Evolutionary conservation across 257 asterid genomes (phyloP).

Genomic region (Fraxinus americana): DNA sequence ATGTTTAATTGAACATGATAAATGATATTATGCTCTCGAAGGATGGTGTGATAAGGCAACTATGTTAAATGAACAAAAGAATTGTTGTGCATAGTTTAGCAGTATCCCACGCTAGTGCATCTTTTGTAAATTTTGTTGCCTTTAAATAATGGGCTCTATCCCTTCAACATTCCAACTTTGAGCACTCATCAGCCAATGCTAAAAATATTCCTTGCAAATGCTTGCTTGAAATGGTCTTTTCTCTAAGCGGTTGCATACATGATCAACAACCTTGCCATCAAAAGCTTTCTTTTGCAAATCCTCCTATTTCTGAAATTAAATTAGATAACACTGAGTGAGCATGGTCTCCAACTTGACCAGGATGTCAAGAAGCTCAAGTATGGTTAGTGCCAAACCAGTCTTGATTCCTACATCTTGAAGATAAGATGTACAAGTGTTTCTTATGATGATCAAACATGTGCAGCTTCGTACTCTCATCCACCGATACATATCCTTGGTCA

Average conservation of each 20-base stretch:
- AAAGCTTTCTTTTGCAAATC: slow-evolving; percentile 50
- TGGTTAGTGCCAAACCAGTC: slow-evolving; percentile 36
- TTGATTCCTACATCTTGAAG: slow-evolving; percentile 57
- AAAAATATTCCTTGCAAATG: slow-evolving; percentile 21
- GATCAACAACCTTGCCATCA: slow-evolving; percentile 41
- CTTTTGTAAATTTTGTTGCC: too few species aligned
- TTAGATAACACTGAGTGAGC: too few species aligned
- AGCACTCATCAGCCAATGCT: slow-evolving; percentile 59
- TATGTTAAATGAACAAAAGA: too few species aligned
- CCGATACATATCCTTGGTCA: slow-evolving; percentile 72
- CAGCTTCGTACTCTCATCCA: slow-evolving; percentile 86
- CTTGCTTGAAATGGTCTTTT: too few species aligned
- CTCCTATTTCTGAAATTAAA: slow-evolving; percentile 41
- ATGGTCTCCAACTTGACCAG: slow-evolving; percentile 87
- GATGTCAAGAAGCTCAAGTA: slow-evolving; percentile 80
- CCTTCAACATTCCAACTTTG: slow-evolving; percentile 45
- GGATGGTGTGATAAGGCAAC: too few species aligned
- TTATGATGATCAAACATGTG: slow-evolving; percentile 68
- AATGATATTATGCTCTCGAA: too few species aligned
- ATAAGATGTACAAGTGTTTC: slow-evolving; percentile 55
- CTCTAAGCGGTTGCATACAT: slow-evolving; percentile 37
- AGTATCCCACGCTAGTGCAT: too few species aligned
- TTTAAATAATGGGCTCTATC: too few species aligned
- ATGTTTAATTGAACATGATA: too few species aligned
- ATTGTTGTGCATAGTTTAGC: too few species aligned